Evolutionary conservation across 2,329 filamentous ascomycete species (phyloP).

Genomic region (Penicillium expansum): DNA sequence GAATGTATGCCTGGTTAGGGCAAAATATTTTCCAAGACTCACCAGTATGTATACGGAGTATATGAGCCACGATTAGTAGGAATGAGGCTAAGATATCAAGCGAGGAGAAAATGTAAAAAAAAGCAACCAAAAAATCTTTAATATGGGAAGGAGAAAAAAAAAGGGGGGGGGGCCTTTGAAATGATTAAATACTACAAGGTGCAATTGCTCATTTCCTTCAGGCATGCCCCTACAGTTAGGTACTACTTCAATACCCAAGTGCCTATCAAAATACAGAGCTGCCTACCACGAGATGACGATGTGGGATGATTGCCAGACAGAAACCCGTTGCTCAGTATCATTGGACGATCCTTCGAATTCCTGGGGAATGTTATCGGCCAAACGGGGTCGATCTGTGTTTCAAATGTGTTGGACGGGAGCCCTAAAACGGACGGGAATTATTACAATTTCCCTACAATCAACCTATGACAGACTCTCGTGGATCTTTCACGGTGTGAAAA

Average conservation of each 20-base stretch:
- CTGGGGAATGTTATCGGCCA: constrained; percentile 28
- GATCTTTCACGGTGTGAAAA: background rate
- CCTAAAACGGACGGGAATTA: constrained; percentile 2
- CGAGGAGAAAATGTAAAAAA: constrained; percentile 2
- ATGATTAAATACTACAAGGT: constrained; percentile 10
- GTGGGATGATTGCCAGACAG: constrained; percentile 20
- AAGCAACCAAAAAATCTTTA: background rate
- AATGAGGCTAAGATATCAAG: constrained; percentile 17
- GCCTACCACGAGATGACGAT: constrained; percentile 23
- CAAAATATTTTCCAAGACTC: background rate
- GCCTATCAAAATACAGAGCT: constrained; percentile 17
- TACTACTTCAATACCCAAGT: constrained; percentile 11
- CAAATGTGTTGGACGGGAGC: constrained; percentile 19
- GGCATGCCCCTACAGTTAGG: constrained; percentile 9
- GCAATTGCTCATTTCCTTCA: constrained; percentile 9
- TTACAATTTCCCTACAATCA: background rate
- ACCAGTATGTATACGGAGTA: background rate
- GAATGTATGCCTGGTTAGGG: background rate
- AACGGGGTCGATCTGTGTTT: constrained; percentile 26
- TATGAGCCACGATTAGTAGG: constrained; percentile 3
- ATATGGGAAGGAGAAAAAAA: background rate
- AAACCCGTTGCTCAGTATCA: constrained; percentile 15
- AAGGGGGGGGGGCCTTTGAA: background rate
- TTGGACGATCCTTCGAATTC: constrained; percentile 24
- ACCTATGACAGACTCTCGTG: constrained; percentile 5